Percentiles rank a stretch among this genome's conserved stretches.
These are phyloP conservation scores for Penicillium canescens DNA, from an alignment of 495 filamentous ascomycete genomes.

Conservation along the genomic window DNA sequence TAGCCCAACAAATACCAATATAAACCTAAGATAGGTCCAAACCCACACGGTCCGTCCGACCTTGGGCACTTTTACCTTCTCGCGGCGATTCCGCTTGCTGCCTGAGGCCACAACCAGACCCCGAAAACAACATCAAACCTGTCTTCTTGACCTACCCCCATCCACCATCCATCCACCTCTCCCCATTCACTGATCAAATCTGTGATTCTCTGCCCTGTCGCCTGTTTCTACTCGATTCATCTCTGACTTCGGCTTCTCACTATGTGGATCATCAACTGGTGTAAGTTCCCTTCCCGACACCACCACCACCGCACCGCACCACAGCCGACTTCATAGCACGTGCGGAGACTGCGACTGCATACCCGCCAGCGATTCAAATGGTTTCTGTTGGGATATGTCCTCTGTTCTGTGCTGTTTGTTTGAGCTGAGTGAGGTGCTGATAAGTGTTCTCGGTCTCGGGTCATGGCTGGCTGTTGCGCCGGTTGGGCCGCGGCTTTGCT, in stretches of 20 bases:
- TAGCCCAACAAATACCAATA: not conserved
- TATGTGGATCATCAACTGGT: conserved; percentile 98
- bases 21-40: conserved; percentile 5
- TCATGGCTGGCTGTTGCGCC: no score
- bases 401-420: not conserved
- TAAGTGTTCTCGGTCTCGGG: no score
- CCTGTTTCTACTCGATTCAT: conserved; percentile 5
- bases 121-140: conserved; percentile 39
- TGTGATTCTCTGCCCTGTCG: conserved; percentile 7
- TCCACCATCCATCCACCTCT: conserved; percentile 21
- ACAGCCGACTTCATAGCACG: conserved; percentile 5
- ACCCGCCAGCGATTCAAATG: not conserved
- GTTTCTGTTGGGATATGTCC: not conserved
- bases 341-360: not conserved
- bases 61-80: not conserved
- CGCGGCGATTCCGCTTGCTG: conserved; percentile 14
- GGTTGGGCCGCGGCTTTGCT: conserved; percentile 8
- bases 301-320: conserved; percentile 13
- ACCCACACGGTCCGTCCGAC: conserved; percentile 7
- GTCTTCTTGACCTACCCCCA: conserved; percentile 34
- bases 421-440: no score
- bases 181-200: conserved; percentile 8
- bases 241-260: conserved; percentile 29
- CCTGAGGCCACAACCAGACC: conserved; percentile 24
- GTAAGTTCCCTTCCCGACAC: conserved; percentile 55